Conservation (phyloP, 768 basidiomycete species). For the Pholiota molesta region DNA sequence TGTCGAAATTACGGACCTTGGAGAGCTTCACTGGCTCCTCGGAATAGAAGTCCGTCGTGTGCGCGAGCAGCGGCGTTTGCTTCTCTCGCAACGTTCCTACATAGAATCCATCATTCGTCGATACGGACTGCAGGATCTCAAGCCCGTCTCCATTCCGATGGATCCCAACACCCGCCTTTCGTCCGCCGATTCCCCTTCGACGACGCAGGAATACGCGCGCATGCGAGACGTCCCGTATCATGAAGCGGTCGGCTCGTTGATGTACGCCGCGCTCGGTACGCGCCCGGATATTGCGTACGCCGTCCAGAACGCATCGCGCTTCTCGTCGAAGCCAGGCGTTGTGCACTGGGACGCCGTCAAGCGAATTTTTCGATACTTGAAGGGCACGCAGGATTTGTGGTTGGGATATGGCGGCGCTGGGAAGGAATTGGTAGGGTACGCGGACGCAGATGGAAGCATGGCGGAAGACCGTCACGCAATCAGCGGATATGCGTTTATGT, state of each 20-base stretch:
- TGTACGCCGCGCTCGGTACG: slow-evolving; percentile 3
- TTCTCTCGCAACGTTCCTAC: slow-evolving; percentile 12
- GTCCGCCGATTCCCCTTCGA: slow-evolving; percentile 17
- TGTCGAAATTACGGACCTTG: slow-evolving; percentile 1
- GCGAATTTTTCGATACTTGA: slow-evolving; percentile 10
- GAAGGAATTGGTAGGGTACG: not conserved
- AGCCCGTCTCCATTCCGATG: slow-evolving; percentile 24
- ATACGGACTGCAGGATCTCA: slow-evolving; percentile 27
- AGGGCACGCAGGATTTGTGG: slow-evolving; percentile 8
- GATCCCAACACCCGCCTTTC: slow-evolving; percentile 18
- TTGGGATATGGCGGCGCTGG: slow-evolving; percentile 14
- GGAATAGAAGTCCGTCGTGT: slow-evolving; percentile 31
- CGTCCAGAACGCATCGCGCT: not conserved
- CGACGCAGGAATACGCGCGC: slow-evolving; percentile 10
- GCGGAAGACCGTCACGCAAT: slow-evolving; percentile 8
- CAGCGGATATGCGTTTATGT: slow-evolving; percentile 20
- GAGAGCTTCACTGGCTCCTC: slow-evolving; percentile 25
- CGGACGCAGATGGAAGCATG: slow-evolving; percentile 8
- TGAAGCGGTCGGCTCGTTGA: slow-evolving; percentile 31
- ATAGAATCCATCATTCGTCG: slow-evolving; percentile 28
- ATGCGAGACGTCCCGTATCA: slow-evolving; percentile 29
- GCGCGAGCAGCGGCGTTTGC: slow-evolving; percentile 12
- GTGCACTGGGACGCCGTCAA: slow-evolving; percentile 15
- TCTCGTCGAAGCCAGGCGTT: not conserved
- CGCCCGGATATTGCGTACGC: slow-evolving; percentile 12